A percentile compares a stretch with the other conserved stretches of the same genome.
phyloP scores from a whole-genome alignment of 2,329 filamentous ascomycete species.

The Botryotinia globosa region DNA sequence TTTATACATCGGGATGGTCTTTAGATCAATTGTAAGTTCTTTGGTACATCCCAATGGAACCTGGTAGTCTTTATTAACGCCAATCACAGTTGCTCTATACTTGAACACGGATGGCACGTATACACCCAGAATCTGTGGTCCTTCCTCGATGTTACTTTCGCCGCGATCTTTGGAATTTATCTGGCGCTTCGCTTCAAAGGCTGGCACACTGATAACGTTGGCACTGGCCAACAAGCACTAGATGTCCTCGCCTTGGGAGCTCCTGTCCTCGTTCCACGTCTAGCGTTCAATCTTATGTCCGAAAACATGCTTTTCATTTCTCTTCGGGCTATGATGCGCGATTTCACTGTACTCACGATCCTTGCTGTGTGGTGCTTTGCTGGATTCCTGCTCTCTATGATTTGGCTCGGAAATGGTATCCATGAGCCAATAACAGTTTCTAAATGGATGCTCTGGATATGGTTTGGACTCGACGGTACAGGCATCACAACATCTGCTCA shows the following conservation, averaged over 20 bases:
- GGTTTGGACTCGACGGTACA: conserved; percentile 76
- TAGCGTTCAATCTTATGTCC: conserved; percentile 80
- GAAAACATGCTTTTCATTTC: conserved; percentile 83
- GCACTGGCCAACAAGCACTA: conserved; percentile 62
- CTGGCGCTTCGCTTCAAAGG: conserved; percentile 66
- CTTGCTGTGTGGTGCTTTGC: conserved; percentile 80
- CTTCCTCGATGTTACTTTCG: conserved; percentile 77
- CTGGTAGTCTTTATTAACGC: not conserved
- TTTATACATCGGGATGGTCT: conserved; percentile 73
- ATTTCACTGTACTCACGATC: conserved; percentile 75
- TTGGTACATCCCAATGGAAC: conserved; percentile 52
- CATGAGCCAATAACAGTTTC: conserved; percentile 67
- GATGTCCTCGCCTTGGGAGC: conserved; percentile 78
- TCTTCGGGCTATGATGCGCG: conserved; percentile 78
- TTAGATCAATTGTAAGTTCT: conserved; percentile 41
- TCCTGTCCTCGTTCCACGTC: conserved; percentile 71
- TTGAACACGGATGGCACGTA: conserved; percentile 75
- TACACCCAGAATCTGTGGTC: conserved; percentile 89
- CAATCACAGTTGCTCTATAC: conserved; percentile 53
- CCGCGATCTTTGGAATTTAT: conserved; percentile 68
- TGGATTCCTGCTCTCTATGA: conserved; percentile 75
- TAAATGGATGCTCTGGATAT: conserved; percentile 93
- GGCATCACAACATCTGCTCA: conserved; percentile 56
- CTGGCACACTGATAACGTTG: conserved; percentile 49
- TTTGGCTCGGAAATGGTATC: conserved; percentile 69